A percentile compares a stretch with the other conserved stretches of the same genome.
Conservation (phyloP, 2,329 filamentous ascomycete species). For the Tothia fuscella region DNA sequence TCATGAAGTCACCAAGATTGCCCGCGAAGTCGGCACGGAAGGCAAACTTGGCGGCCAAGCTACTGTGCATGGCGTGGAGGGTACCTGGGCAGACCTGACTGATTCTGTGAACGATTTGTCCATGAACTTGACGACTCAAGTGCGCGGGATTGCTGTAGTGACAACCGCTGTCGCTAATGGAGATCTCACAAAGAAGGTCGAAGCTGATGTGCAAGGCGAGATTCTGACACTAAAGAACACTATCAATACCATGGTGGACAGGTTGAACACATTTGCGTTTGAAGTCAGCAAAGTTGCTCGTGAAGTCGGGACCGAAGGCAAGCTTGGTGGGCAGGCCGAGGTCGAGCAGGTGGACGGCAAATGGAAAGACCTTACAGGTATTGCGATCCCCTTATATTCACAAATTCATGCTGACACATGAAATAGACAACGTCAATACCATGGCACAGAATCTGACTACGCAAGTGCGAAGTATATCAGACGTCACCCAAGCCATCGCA, state of each 20-base stretch:
- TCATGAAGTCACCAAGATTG: constrained; percentile 41
- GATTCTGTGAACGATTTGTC: constrained; percentile 43
- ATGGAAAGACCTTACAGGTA: constrained; percentile 49
- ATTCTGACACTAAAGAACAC: constrained; percentile 68
- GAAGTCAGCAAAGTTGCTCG: constrained; percentile 55
- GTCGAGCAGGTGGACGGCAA: constrained; percentile 55
- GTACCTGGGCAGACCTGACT: constrained; percentile 42
- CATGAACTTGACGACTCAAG: constrained; percentile 39
- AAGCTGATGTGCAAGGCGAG: constrained; percentile 40
- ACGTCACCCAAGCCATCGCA: constrained; percentile 88
- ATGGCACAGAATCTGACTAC: constrained; percentile 53
- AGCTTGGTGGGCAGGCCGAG: constrained; percentile 50
- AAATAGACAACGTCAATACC: constrained; percentile 49
- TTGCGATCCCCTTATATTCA: not conserved
- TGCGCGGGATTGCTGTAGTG: constrained; percentile 41
- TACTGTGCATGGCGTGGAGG: constrained; percentile 40
- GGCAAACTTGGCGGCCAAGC: constrained; percentile 39
- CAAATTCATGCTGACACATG: not conserved
- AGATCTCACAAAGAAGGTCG: constrained; percentile 40
- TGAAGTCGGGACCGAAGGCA: constrained; percentile 53
- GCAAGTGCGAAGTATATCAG: constrained; percentile 80
- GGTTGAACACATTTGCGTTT: constrained; percentile 51
- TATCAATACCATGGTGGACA: constrained; percentile 57
- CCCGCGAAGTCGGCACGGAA: constrained; percentile 40
- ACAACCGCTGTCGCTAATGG: constrained; percentile 40